These are phyloP conservation scores for Brassica incana DNA, from an alignment of 345 rosid species.

Conservation along the genomic window DNA sequence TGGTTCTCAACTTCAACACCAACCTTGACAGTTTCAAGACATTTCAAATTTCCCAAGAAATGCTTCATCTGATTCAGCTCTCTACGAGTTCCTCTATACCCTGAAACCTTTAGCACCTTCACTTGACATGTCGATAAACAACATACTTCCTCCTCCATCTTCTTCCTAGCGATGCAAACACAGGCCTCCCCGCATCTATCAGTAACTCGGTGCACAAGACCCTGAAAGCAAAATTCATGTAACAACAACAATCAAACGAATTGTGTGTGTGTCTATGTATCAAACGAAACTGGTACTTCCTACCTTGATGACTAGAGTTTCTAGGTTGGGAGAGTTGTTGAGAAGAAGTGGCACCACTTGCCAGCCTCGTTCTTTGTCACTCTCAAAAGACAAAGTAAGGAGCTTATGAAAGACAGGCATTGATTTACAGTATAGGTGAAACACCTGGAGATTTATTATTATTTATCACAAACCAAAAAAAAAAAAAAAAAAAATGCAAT, in stretches of 20 bases:
- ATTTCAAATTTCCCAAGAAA: conserved; percentile 21
- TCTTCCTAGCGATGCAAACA: neutral
- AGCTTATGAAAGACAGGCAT: conserved; percentile 24
- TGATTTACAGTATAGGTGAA: neutral
- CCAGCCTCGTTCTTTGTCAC: conserved; percentile 25
- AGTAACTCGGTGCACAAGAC: conserved; percentile 19
- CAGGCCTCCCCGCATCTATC: neutral
- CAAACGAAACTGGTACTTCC: neutral
- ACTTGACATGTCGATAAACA: conserved; percentile 23
- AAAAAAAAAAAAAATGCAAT: neutral
- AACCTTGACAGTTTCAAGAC: conserved; percentile 20
- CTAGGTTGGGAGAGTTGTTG: conserved; percentile 25
- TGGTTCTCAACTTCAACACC: neutral
- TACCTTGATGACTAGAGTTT: conserved; percentile 27
- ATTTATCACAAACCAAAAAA: neutral
- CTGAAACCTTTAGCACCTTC: conserved; percentile 9
- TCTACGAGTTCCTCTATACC: conserved; percentile 1
- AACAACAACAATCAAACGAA: neutral
- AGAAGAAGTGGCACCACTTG: conserved; percentile 27
- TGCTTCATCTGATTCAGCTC: conserved; percentile 28
- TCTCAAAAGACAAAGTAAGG: conserved; percentile 18
- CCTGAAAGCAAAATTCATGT: conserved; percentile 12
- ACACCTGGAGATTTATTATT: conserved; percentile 1
- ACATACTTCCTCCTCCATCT: neutral
- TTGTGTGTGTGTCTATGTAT: neutral